Base-by-base conservation (phyloP, 768 basidiomycete species). In the Mycena pura region DNA sequence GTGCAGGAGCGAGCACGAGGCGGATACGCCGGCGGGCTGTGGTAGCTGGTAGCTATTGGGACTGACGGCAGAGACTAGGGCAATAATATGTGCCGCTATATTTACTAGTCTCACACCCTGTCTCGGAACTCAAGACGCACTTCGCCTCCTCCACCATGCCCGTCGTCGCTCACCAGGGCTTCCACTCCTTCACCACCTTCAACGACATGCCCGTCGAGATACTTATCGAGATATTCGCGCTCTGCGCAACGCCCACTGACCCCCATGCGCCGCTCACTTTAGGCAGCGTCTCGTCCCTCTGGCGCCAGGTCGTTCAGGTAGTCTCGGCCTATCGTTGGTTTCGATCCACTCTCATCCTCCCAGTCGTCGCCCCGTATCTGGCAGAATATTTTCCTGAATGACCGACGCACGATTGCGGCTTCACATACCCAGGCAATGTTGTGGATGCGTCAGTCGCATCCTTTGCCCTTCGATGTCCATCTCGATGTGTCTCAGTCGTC, bases 161-260 rank as follows among this genome's bases (percentile, higher is more conserved):
- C n/a, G 0, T 17, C 11, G 15, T 56, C 32, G 24, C 24, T 10
- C n/a, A 4, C 39, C 19, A 39, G 28, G 36, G 27, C n/a, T 8
- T 27, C 39, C 24, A 38, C 49, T 50, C 14, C 24, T 55, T 39
- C 44, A 36, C 25, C 31, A 36, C 43, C 36, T 57, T 80, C 32
- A 51, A 69, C 27, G 48, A 54, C 29, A 74, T 91, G 15, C 90
- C 90, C 0, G 74, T 82, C 11, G 90, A 92, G 58, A 70, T 92
- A 13, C 79, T 91, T 25, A 78, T 84, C 62, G 83, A 88, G 57
- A 84, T 89, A 44, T 91, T 91, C 72, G 70, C 71, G 4, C 77
- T 76, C 39, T 79, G 76, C 62, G 76, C 77, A 1, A 68, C 70
- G 1, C 31, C 24, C n/a, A 76, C 73, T 25, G 77, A 82, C n/a